These are phyloP conservation scores for Pichia scutulata DNA, from an alignment of 805 yeast species.

Conservation along the genomic window DNA sequence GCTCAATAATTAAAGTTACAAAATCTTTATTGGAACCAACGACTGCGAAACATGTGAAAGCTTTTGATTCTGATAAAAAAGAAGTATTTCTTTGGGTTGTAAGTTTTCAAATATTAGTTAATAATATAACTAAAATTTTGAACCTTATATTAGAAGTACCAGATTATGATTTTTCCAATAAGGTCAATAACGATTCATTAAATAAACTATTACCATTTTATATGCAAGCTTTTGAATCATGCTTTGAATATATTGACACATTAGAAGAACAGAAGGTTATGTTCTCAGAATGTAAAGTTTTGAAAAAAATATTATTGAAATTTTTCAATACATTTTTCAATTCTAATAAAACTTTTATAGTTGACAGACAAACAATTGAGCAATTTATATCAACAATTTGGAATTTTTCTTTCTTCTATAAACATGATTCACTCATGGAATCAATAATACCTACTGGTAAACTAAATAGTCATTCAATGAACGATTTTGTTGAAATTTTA, in stretches of 20 bases:
- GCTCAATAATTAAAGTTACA: slow-evolving; percentile 37
- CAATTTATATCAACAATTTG: slow-evolving; percentile 45
- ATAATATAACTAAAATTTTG: slow-evolving; percentile 29
- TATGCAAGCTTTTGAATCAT: slow-evolving; percentile 33
- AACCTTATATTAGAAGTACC: slow-evolving; percentile 12
- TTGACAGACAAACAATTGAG: slow-evolving; percentile 27
- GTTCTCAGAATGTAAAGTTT: slow-evolving; percentile 27
- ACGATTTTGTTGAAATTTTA: slow-evolving; percentile 15
- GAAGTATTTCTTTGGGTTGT: slow-evolving; percentile 46
- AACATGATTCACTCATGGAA: slow-evolving; percentile 36
- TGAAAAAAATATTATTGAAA: slow-evolving; percentile 27
- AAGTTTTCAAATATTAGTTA: slow-evolving; percentile 35
- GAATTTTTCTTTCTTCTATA: slow-evolving; percentile 52
- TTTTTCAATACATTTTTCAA: slow-evolving; percentile 34
- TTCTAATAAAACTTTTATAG: not conserved
- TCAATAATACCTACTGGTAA: slow-evolving; percentile 5
- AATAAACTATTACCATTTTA: slow-evolving; percentile 34
- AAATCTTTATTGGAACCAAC: slow-evolving; percentile 47
- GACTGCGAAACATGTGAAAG: slow-evolving; percentile 27
- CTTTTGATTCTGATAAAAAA: not conserved
- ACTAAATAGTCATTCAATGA: not conserved
- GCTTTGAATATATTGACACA: slow-evolving; percentile 29
- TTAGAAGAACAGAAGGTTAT: slow-evolving; percentile 11
- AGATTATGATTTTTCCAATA: not conserved
- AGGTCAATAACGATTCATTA: slow-evolving; percentile 14